Base-by-base conservation (phyloP, 352 stramenopile species). In the Globisporangium camurandrum region DNA sequence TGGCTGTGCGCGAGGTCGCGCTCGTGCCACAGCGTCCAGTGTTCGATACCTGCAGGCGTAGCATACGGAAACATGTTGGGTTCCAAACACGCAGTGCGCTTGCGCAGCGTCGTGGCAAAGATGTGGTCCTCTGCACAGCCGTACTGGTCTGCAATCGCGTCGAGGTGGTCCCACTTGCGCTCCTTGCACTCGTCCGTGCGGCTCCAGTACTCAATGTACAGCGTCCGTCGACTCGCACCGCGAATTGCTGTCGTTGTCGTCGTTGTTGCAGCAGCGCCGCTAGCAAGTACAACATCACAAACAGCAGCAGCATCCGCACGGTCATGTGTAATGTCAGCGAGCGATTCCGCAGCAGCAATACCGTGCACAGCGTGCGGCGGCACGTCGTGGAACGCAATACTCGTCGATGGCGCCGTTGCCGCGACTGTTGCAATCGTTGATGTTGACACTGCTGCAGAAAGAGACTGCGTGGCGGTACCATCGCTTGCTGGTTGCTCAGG, bases 21-120 rank as follows among this genome's bases (percentile, higher is more conserved):
- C 14, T 85, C 47, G 58, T 90, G 81, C 83, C 83, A 93, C 59
- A 93, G 54, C 54, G 83, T 93, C 79, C 79, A 93, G 64, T 93
- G 83, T 61, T 92, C 80, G 56, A 93, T 93, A 61, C 80, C 83
- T 77, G 71, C 67, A 52, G 83, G 83, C 41, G 83, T 93, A 59
- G 86, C 66, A 80, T 93, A 93, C 24, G 83, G 83, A 80, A 93
- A 93, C 83, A 93, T 93, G 47, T 93, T 93, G 34, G 83, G 83
- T 57, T 93, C 83, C 61, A 93, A 66, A 52, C 66, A 87, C 47
- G 82, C 76, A 55, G 68, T 88, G 65, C 76, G 84, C 84, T 74
- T 69, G 57, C 84, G 84, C 54, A 93, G 63, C 51, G 78, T 85
- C 23, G 83, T 93, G 20, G 66, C 66, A 51, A 84, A 91, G 41